Evolutionary conservation across 176 grass and related monocot genomes (phyloP).

Genomic region (Aechmea fasciata): DNA sequence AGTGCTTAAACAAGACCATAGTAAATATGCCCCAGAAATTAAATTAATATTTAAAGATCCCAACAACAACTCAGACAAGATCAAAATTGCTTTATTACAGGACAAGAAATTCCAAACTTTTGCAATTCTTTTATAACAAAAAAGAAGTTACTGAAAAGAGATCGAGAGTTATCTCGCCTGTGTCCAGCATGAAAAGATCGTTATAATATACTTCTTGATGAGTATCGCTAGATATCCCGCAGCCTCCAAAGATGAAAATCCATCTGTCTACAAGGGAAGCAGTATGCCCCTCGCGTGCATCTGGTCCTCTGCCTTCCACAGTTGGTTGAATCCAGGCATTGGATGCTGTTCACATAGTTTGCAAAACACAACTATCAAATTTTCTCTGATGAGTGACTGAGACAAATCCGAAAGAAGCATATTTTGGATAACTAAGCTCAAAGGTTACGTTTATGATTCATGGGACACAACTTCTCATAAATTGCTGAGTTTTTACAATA

Average conservation of each 20-base stretch:
- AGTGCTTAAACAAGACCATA: neutral
- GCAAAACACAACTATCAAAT: neutral
- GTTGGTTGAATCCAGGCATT: slow-evolving; percentile 27
- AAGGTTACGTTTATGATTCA: neutral
- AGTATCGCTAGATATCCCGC: slow-evolving; percentile 21
- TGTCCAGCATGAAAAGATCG: slow-evolving; percentile 35
- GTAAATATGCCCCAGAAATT: too few species aligned
- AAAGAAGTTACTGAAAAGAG: neutral
- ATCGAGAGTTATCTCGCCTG: slow-evolving; percentile 19
- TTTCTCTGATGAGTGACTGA: neutral
- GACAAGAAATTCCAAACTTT: too few species aligned
- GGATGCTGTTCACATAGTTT: slow-evolving; percentile 6
- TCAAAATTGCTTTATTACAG: too few species aligned
- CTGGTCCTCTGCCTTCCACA: slow-evolving; percentile 15
- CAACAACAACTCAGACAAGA: too few species aligned
- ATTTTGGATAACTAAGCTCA: neutral
- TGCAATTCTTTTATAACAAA: too few species aligned
- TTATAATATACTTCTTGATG: slow-evolving; percentile 29
- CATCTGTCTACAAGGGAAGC: slow-evolving; percentile 16
- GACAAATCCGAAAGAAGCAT: neutral
- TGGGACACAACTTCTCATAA: too few species aligned
- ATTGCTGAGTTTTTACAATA: too few species aligned
- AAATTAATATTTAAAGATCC: too few species aligned
- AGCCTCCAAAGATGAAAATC: slow-evolving; percentile 31
- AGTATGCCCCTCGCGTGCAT: slow-evolving; percentile 28